Evolutionary conservation across 1,139 yeast species (phyloP).

Genomic region (Blastobotrys petasosporus): DNA sequence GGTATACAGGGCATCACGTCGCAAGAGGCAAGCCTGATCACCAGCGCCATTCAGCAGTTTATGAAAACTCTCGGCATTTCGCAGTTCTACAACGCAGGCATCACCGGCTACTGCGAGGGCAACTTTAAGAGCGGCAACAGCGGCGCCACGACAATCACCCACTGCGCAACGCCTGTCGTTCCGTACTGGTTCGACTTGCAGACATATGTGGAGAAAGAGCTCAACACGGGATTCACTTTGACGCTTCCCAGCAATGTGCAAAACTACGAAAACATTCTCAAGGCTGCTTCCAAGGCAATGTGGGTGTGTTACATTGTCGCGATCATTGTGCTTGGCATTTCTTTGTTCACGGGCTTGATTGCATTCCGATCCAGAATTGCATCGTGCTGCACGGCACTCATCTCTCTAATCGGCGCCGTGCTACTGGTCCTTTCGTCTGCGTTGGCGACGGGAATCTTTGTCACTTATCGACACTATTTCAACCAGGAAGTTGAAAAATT

Average conservation of each 20-base stretch:
- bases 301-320: slow-evolving; percentile 45
- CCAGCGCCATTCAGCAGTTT: slow-evolving; percentile 12
- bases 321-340: slow-evolving; percentile 38
- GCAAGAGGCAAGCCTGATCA: neutral
- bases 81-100: slow-evolving; percentile 56
- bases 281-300: slow-evolving; percentile 40
- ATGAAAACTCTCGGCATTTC: slow-evolving; percentile 45
- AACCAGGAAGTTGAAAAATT: slow-evolving; percentile 32
- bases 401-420: slow-evolving; percentile 31
- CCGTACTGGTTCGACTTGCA: slow-evolving; percentile 62
- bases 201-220: slow-evolving; percentile 41
- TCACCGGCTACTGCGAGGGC: slow-evolving; percentile 75
- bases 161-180: slow-evolving; percentile 35
- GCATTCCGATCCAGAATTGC: slow-evolving; percentile 35
- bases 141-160: slow-evolving; percentile 32
- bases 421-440: slow-evolving; percentile 35
- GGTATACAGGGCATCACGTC: slow-evolving; percentile 18
- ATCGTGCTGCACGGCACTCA: slow-evolving; percentile 33
- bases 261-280: slow-evolving; percentile 34
- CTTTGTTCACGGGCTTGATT: slow-evolving; percentile 38
- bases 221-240: slow-evolving; percentile 28
- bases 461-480: slow-evolving; percentile 36
- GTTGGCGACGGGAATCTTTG: slow-evolving; percentile 42
- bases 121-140: slow-evolving; percentile 5
- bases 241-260: slow-evolving; percentile 34